Evolutionary conservation across 2,329 filamentous ascomycete genomes (phyloP).

Genomic region (Talaromyces sp.): DNA sequence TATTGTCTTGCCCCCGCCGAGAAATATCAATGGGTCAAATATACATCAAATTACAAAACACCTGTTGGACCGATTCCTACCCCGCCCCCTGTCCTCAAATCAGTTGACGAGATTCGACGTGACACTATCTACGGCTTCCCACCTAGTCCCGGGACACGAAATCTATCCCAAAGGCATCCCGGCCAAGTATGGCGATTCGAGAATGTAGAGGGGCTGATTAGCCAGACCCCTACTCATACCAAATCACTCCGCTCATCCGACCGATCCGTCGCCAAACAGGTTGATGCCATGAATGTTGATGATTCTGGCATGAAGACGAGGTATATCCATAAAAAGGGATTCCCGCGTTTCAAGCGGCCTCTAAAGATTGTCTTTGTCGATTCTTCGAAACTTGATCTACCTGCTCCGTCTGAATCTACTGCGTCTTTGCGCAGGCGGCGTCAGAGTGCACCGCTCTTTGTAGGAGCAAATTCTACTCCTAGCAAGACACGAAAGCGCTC

Average conservation of each 20-base stretch:
- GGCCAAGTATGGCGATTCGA: conserved; percentile 22
- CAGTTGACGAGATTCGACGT: conserved; percentile 27
- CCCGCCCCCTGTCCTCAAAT: conserved; percentile 28
- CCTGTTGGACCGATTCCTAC: conserved; percentile 24
- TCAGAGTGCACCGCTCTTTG: conserved; percentile 14
- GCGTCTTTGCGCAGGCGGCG: conserved; percentile 18
- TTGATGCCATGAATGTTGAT: conserved; percentile 15
- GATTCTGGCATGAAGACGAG: conserved; percentile 23
- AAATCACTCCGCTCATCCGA: conserved; percentile 20
- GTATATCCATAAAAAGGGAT: conserved; percentile 17
- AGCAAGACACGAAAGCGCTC: conserved; percentile 17
- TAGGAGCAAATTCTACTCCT: not conserved
- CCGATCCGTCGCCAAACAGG: conserved; percentile 22
- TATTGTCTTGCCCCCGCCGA: conserved; percentile 24
- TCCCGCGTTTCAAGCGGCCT: conserved; percentile 13
- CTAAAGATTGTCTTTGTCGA: conserved; percentile 18
- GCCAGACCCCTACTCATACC: conserved; percentile 23
- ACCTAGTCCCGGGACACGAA: conserved; percentile 30
- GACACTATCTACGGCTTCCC: conserved; percentile 34
- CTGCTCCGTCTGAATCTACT: not conserved
- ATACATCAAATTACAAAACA: conserved; percentile 28
- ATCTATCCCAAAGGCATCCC: conserved; percentile 25
- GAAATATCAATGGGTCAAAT: conserved; percentile 26
- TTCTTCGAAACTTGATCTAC: conserved; percentile 7
- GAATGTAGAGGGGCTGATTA: conserved; percentile 25